Evolutionary conservation across 306 rosid genomes (phyloP).

Genomic region (Trichosanthes cucumerina): DNA sequence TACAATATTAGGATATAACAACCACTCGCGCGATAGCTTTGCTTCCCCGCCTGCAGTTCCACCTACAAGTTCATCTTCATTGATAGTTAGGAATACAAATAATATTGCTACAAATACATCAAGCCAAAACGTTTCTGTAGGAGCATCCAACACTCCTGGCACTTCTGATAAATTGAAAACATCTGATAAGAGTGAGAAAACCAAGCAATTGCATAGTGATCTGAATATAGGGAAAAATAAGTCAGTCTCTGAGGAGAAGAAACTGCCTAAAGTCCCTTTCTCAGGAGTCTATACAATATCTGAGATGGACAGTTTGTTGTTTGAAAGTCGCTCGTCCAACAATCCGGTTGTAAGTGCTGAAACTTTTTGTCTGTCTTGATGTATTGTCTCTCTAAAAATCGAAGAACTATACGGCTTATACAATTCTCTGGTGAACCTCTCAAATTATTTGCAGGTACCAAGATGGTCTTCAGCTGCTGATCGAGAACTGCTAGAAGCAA

Average conservation of each 20-base stretch:
- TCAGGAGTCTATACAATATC: slow-evolving; percentile 39
- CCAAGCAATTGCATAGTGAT: slow-evolving; percentile 23
- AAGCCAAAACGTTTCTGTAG: neutral
- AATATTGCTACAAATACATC: neutral
- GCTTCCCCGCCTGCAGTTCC: slow-evolving; percentile 22
- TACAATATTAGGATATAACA: slow-evolving; percentile 13
- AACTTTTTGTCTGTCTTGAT: neutral
- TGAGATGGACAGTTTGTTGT: slow-evolving; percentile 49
- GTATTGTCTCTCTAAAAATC: neutral
- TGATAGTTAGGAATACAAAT: neutral
- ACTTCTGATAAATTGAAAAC: neutral
- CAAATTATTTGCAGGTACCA: slow-evolving; percentile 41
- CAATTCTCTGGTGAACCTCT: neutral
- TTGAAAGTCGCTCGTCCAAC: slow-evolving; percentile 33
- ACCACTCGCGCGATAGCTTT: slow-evolving; percentile 19
- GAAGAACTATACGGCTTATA: neutral
- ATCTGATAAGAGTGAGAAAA: slow-evolving; percentile 21
- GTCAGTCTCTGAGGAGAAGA: slow-evolving; percentile 25
- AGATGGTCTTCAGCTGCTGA: slow-evolving; percentile 54
- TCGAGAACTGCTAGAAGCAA: slow-evolving; percentile 38
- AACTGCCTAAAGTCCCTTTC: slow-evolving; percentile 20
- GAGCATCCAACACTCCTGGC: neutral
- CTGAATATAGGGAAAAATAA: slow-evolving; percentile 1
- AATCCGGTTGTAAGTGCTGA: slow-evolving; percentile 44
- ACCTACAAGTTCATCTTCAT: slow-evolving; percentile 12